A percentile compares a stretch with the other conserved stretches of the same genome.
These are phyloP conservation scores for Hypoxylon sp. DNA, from an alignment of 2,329 filamentous ascomycete species.

Conservation along the genomic window DNA sequence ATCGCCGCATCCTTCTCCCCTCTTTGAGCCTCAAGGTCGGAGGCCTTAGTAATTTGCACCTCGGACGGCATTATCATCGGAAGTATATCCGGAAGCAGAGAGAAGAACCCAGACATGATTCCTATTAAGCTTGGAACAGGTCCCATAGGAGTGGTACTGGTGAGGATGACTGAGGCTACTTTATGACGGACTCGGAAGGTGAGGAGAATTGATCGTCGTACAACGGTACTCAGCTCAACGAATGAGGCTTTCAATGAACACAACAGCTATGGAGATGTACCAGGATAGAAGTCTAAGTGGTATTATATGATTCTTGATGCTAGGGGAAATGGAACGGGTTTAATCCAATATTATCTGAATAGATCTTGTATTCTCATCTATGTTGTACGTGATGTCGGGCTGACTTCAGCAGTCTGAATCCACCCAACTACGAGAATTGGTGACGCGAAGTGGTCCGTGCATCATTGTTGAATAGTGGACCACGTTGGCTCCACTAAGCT, in stretches of 20 bases:
- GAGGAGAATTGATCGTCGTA: not conserved
- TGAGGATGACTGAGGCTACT: not conserved
- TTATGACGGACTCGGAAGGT: conserved; percentile 10
- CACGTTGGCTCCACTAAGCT: conserved; percentile 27
- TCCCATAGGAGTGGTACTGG: conserved; percentile 20
- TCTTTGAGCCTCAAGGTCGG: conserved; percentile 54
- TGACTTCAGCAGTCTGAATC: conserved; percentile 15
- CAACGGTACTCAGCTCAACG: too few species aligned
- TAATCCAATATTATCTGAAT: conserved; percentile 3
- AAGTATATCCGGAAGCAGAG: conserved; percentile 64
- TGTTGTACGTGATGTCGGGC: conserved; percentile 21
- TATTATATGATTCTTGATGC: not conserved
- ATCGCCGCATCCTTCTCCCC: conserved; percentile 44
- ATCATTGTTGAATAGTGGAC: conserved; percentile 17
- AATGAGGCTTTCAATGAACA: conserved; percentile 9
- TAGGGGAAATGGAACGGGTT: conserved; percentile 1
- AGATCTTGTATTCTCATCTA: too few species aligned
- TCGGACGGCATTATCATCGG: conserved; percentile 66
- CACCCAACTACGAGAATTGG: conserved; percentile 2
- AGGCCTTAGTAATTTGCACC: conserved; percentile 64
- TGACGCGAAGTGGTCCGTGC: conserved; percentile 21
- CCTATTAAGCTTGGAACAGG: conserved; percentile 15
- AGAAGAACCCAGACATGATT: conserved; percentile 60
- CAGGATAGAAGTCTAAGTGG: too few species aligned
- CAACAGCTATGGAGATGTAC: too few species aligned